These are phyloP conservation scores for Chaetothyriales sp. DNA, from an alignment of 2,329 filamentous ascomycete species.

Conservation along the genomic window DNA sequence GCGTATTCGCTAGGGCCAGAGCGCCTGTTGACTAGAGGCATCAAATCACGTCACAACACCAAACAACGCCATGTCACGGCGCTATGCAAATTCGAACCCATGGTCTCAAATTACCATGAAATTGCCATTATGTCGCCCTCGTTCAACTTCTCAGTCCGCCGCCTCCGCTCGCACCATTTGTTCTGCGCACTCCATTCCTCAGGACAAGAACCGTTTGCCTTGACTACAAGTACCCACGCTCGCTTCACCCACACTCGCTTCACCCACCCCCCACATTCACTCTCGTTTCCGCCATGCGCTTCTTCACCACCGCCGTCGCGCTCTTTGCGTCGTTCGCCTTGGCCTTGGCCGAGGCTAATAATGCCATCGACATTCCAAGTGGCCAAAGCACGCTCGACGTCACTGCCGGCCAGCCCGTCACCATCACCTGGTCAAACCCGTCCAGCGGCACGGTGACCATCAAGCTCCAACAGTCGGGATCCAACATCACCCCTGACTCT, in stretches of 20 bases:
- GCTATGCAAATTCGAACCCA: neutral
- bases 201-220: neutral
- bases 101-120: neutral
- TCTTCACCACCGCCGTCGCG: conserved; percentile 29
- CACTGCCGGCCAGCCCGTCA: conserved; percentile 33
- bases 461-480: conserved; percentile 32
- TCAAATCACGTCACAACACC: neutral
- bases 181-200: neutral
- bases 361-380: conserved; percentile 36
- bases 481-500: conserved; percentile 24
- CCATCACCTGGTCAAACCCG: conserved; percentile 37
- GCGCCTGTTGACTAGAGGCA: neutral
- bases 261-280: neutral
- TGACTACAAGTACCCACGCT: neutral
- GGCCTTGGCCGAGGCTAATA: conserved; percentile 28
- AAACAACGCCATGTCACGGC: neutral
- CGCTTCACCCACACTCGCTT: neutral
- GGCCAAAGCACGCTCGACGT: conserved; percentile 28
- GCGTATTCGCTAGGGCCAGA: neutral
- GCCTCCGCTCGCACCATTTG: neutral
- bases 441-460: conserved; percentile 38
- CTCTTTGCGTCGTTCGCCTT: conserved; percentile 32
- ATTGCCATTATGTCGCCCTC: neutral
- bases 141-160: neutral
- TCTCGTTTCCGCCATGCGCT: conserved; percentile 28